Evolutionary conservation across 306 rosid genomes (phyloP).

Genomic region (Gillenia trifoliata): DNA sequence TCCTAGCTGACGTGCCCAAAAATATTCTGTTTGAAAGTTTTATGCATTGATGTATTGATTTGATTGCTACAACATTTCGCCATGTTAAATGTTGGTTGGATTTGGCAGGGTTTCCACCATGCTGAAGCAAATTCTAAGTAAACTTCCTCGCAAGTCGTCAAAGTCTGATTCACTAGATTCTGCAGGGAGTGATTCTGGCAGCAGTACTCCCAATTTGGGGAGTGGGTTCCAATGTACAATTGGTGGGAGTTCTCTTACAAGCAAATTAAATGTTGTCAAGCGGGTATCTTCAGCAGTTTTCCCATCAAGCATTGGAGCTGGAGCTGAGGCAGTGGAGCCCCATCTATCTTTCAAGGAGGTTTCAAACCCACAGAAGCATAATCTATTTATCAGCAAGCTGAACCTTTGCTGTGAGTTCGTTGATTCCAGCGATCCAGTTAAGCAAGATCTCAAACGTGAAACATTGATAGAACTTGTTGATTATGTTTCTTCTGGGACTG

Average conservation of each 20-base stretch:
- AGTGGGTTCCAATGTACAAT: conserved; percentile 92
- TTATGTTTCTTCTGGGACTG: conserved; percentile 84
- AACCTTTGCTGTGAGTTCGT: conserved; percentile 74
- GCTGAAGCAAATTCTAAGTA: conserved; percentile 90
- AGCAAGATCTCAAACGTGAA: conserved; percentile 86
- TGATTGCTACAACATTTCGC: conserved; percentile 27
- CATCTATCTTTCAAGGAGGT: conserved; percentile 87
- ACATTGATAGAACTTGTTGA: conserved; percentile 77
- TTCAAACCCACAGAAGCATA: conserved; percentile 84
- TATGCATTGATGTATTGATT: not conserved
- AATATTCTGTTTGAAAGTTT: not conserved
- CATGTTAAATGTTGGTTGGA: conserved; percentile 14
- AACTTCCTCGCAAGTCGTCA: conserved; percentile 74
- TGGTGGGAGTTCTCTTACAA: conserved; percentile 86
- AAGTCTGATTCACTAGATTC: conserved; percentile 68
- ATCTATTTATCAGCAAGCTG: conserved; percentile 76
- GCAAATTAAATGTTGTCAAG: conserved; percentile 92
- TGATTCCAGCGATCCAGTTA: conserved; percentile 62
- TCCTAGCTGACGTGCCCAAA: not conserved
- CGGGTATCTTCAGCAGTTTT: conserved; percentile 96
- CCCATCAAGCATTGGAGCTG: conserved; percentile 76
- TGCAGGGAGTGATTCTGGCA: conserved; percentile 61
- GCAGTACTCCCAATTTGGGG: conserved; percentile 52
- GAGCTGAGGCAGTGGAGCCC: conserved; percentile 85
- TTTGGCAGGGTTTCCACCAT: conserved; percentile 42